phyloP scores from a whole-genome alignment of 1,284 basidiomycete species.

The Sphagnurus paluster region DNA sequence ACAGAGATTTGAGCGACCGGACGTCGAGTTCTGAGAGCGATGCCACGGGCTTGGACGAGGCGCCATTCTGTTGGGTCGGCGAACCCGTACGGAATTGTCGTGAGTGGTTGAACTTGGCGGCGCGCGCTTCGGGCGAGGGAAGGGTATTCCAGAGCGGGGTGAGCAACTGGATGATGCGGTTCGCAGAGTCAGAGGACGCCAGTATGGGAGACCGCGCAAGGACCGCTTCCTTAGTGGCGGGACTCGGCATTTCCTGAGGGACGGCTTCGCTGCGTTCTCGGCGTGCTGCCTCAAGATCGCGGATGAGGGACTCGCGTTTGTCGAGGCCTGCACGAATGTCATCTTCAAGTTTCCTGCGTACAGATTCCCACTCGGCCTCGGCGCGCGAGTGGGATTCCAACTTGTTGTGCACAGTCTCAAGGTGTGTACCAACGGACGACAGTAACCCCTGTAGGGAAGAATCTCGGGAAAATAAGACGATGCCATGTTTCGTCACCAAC shows the following conservation, averaged over 20 bases:
- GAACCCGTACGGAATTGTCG: slow-evolving; percentile 52
- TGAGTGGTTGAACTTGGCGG: slow-evolving; percentile 55
- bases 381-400: slow-evolving; percentile 49
- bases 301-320: slow-evolving; percentile 46
- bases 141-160: slow-evolving; percentile 77
- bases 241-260: slow-evolving; percentile 48
- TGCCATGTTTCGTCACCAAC: slow-evolving; percentile 53
- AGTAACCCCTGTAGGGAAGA: slow-evolving; percentile 52
- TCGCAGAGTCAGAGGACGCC: slow-evolving; percentile 9
- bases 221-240: slow-evolving; percentile 16
- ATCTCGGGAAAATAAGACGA: slow-evolving; percentile 53
- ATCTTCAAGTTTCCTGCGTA: slow-evolving; percentile 49
- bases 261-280: slow-evolving; percentile 56
- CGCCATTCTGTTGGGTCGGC: slow-evolving; percentile 32
- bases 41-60: slow-evolving; percentile 35
- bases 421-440: slow-evolving; percentile 51
- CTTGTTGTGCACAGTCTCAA: slow-evolving; percentile 52
- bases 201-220: not conserved
- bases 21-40: slow-evolving; percentile 81
- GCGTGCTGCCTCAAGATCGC: slow-evolving; percentile 57
- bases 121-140: slow-evolving; percentile 77
- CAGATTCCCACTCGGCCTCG: slow-evolving; percentile 46
- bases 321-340: slow-evolving; percentile 46
- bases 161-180: slow-evolving; percentile 59
- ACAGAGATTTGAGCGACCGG: slow-evolving; percentile 72